A percentile compares a stretch with the other conserved stretches of the same genome.
phyloP scores from a whole-genome alignment of 2,329 filamentous ascomycete genomes.

The Colletotrichum navitas region DNA sequence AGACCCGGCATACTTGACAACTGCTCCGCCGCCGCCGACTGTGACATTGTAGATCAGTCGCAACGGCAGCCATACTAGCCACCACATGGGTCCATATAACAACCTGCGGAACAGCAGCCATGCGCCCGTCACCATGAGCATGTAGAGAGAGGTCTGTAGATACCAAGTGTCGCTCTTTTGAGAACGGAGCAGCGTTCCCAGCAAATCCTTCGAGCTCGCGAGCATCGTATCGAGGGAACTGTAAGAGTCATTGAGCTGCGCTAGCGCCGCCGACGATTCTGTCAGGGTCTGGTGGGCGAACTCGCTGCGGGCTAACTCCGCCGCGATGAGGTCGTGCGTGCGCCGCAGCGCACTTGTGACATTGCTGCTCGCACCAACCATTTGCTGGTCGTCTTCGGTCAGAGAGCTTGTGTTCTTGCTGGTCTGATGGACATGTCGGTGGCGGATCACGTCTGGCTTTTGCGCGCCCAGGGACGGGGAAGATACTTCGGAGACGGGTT shows the following conservation, averaged over 20 bases:
- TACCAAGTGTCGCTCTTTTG: conserved; percentile 99
- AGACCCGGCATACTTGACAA: conserved; percentile 55
- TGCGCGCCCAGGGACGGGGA: conserved; percentile 47
- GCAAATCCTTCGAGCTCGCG: conserved; percentile 77
- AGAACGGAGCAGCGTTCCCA: conserved; percentile 83
- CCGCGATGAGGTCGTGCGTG: conserved; percentile 88
- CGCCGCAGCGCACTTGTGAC: conserved; percentile 86
- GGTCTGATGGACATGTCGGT: conserved; percentile 47
- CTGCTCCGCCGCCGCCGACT: conserved; percentile 66
- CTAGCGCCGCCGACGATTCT: conserved; percentile 86
- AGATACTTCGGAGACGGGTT: conserved; percentile 53
- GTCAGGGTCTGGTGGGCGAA: conserved; percentile 92
- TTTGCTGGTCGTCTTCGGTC: conserved; percentile 77
- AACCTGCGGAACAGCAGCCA: conserved; percentile 91
- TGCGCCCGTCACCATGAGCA: conserved; percentile 79
- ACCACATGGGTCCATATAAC: conserved; percentile 91
- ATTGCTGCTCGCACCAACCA: conserved; percentile 81
- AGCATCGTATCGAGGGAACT: conserved; percentile 82
- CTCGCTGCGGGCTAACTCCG: conserved; percentile 85
- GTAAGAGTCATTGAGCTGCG: conserved; percentile 85
- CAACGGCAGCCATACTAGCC: conserved; percentile 88
- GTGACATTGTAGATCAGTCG: conserved; percentile 72
- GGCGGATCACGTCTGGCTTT: conserved; percentile 46
- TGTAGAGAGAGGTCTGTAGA: conserved; percentile 87
- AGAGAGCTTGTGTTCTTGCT: conserved; percentile 50